phyloP scores from a whole-genome alignment of 441 rosid genomes.

The Euphorbia schlechtendalii region DNA sequence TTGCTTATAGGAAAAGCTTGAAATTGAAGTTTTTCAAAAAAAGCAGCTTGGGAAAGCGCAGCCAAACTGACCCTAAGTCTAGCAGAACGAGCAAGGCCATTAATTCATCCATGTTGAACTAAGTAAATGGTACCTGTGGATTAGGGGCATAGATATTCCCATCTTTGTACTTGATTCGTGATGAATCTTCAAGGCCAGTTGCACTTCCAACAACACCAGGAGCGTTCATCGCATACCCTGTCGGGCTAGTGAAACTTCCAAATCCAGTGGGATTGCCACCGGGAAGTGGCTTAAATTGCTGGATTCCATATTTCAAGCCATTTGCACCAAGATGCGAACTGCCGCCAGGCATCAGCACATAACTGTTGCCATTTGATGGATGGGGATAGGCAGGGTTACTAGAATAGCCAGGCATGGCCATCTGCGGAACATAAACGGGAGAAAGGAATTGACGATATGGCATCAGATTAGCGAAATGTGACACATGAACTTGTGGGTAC shows the following conservation, averaged over 20 bases:
- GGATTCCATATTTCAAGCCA: constrained; percentile 85
- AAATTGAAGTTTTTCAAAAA: too few species aligned
- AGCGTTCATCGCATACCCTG: constrained; percentile 67
- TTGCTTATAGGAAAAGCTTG: too few species aligned
- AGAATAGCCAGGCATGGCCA: constrained; percentile 90
- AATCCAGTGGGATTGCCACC: constrained; percentile 69
- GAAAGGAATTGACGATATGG: constrained; percentile 80
- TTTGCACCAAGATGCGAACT: constrained; percentile 64
- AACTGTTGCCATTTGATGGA: constrained; percentile 75
- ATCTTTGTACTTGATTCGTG: constrained; percentile 84
- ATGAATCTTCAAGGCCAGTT: constrained; percentile 69
- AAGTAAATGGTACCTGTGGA: constrained; percentile 53
- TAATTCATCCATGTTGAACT: background rate
- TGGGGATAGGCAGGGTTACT: constrained; percentile 78
- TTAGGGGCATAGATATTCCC: constrained; percentile 66
- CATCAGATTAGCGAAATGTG: constrained; percentile 75
- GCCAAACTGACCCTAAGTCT: too few species aligned
- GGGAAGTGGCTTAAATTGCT: constrained; percentile 78
- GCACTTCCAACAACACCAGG: constrained; percentile 67
- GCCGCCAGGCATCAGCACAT: constrained; percentile 82
- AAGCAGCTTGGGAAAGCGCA: too few species aligned
- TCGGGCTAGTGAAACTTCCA: constrained; percentile 58
- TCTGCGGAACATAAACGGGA: constrained; percentile 77
- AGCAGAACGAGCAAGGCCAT: background rate
- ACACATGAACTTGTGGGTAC: constrained; percentile 86